phyloP scores from a whole-genome alignment of 2,329 filamentous ascomycete species.

The Emericellopsis cladophorae region DNA sequence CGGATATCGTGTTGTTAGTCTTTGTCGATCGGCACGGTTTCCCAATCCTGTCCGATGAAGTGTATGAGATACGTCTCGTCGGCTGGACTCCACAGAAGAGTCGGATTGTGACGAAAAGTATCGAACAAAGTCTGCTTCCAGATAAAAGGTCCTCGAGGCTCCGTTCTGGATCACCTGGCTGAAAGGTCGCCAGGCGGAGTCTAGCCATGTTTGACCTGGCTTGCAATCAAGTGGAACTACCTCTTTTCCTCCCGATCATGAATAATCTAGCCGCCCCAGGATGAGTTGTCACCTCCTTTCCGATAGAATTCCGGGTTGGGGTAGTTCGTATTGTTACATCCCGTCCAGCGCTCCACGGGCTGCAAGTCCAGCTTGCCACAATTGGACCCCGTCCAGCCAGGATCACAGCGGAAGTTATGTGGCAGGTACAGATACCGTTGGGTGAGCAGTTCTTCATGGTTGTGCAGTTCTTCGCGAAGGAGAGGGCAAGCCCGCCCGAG shows the following conservation, averaged over 20 bases:
- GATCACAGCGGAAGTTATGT: constrained; percentile 11
- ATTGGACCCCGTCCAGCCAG: constrained; percentile 24
- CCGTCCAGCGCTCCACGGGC: constrained; percentile 21
- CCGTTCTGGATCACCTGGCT: constrained; percentile 24
- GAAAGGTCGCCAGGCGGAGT: constrained; percentile 26
- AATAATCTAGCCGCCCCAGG: constrained; percentile 28
- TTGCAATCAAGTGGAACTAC: constrained; percentile 27
- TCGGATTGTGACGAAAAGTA: constrained; percentile 28
- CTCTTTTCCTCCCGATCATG: constrained; percentile 20
- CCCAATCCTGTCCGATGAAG: constrained; percentile 18
- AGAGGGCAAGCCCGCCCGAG: no score
- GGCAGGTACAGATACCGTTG: constrained; percentile 5
- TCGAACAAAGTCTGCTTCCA: constrained; percentile 21
- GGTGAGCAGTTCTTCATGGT: constrained; percentile 7
- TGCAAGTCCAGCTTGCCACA: constrained; percentile 26
- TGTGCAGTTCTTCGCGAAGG: not conserved
- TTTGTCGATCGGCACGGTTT: constrained; percentile 1
- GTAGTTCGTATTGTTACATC: constrained; percentile 26
- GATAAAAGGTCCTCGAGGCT: constrained; percentile 25
- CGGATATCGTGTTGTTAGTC: constrained; percentile 8
- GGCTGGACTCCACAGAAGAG: constrained; percentile 23
- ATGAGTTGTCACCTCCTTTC: constrained; percentile 20
- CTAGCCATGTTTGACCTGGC: constrained; percentile 25
- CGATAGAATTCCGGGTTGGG: constrained; percentile 2
- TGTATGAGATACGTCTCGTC: constrained; percentile 26